A percentile compares a stretch with the other conserved stretches of the same genome.
Conservation (phyloP, 352 stramenopile genomes). For the Phytophthora ohioensis region DNA sequence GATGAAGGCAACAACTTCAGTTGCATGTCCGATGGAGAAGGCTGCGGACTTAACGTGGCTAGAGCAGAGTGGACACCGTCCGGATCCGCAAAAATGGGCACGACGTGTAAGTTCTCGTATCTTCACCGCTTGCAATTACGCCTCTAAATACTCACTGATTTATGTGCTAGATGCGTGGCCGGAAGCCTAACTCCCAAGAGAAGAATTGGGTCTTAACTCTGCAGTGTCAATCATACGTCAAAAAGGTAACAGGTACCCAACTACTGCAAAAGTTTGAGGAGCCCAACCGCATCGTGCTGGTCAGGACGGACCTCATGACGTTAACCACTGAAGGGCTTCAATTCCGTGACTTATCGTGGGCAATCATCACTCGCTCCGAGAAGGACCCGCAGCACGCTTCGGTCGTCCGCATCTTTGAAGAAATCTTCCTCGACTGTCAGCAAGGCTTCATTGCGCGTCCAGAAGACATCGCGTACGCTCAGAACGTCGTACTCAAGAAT, state of each 20-base stretch:
- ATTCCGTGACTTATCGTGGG: constrained; percentile 29
- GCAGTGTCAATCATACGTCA: constrained; percentile 12
- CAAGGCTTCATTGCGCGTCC: constrained; percentile 2
- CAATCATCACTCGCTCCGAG: constrained; percentile 28
- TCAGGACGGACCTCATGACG: constrained; percentile 28
- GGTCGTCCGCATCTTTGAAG: constrained; percentile 29
- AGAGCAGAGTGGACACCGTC: constrained; percentile 22
- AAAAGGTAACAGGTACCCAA: constrained; percentile 27
- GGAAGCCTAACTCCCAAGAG: constrained; percentile 22
- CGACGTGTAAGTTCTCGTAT: constrained; percentile 18
- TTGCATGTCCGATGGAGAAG: constrained; percentile 18
- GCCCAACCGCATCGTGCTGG: constrained; percentile 36
- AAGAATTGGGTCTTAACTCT: constrained; percentile 32
- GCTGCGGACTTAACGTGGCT: constrained; percentile 17
- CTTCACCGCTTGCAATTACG: neutral
- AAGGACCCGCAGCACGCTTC: constrained; percentile 17
- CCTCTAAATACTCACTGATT: neutral
- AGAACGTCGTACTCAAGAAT: constrained; percentile 19
- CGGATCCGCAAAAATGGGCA: constrained; percentile 29
- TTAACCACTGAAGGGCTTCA: constrained; percentile 29
- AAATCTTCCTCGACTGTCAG: constrained; percentile 30
- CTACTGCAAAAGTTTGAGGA: constrained; percentile 33
- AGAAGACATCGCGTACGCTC: constrained; percentile 24
- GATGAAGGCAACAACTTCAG: constrained; percentile 25
- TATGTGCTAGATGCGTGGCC: constrained; percentile 2